Evolutionary conservation across 1,139 yeast genomes (phyloP).

Genomic region (Debaryomyces udenii): DNA sequence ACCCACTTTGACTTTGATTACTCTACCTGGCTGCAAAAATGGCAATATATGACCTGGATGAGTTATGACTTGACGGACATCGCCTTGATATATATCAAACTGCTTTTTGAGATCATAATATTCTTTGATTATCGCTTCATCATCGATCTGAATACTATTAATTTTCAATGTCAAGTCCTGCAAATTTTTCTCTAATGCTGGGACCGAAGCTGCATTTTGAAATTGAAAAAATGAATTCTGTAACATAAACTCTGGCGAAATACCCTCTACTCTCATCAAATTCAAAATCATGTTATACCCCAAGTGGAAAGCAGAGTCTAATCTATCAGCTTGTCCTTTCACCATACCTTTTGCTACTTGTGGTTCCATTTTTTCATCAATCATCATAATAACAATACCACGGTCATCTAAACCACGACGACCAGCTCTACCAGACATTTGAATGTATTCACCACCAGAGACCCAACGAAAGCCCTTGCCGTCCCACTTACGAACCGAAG

Average conservation of each 20-base stretch:
- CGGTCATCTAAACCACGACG: constrained; percentile 99
- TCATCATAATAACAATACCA: constrained; percentile 99
- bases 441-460: constrained; percentile 98
- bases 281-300: constrained; percentile 97
- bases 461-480: constrained; percentile 98
- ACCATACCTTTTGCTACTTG: constrained; percentile 99
- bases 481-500: constrained; percentile 97
- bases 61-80: constrained; percentile 79
- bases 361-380: constrained; percentile 99
- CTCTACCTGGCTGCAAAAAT: constrained; percentile 87
- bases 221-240: constrained; percentile 93
- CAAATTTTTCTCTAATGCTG: constrained; percentile 71
- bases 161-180: constrained; percentile 53
- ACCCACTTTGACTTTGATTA: constrained; percentile 66
- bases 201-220: constrained; percentile 90
- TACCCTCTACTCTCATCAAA: constrained; percentile 95
- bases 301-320: constrained; percentile 94
- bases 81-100: constrained; percentile 69
- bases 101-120: constrained; percentile 82
- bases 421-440: constrained; percentile 99
- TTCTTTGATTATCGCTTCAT: constrained; percentile 73
- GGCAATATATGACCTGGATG: constrained; percentile 88
- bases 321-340: constrained; percentile 94
- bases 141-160: constrained; percentile 60
- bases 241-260: constrained; percentile 96